Evolutionary conservation across 176 grass and related monocot species (phyloP).

Genomic region (Juncus effusus): DNA sequence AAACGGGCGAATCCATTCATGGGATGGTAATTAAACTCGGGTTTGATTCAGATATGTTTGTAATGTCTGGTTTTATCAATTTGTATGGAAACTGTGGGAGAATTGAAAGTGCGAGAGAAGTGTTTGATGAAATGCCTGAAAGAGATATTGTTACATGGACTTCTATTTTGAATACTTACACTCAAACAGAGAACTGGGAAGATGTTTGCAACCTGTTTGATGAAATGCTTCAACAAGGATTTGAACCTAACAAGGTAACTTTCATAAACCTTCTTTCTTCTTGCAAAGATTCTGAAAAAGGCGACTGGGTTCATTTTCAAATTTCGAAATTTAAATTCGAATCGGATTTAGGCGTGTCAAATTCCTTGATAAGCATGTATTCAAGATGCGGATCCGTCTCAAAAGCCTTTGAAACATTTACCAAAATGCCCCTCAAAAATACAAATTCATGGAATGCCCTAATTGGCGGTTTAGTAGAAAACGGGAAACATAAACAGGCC

Average conservation of each 20-base stretch:
- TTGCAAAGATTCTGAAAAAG: conserved; percentile 40
- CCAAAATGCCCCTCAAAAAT: conserved; percentile 40
- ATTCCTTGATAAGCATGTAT: conserved; percentile 62
- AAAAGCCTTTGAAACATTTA: conserved; percentile 48
- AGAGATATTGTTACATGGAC: conserved; percentile 88
- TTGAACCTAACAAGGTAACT: conserved; percentile 63
- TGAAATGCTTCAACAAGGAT: conserved; percentile 44
- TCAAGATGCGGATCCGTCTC: conserved; percentile 41
- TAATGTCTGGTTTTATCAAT: conserved; percentile 61
- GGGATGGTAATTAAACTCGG: conserved; percentile 49
- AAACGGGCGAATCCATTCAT: conserved; percentile 37
- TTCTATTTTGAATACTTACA: conserved; percentile 62
- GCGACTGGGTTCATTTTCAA: conserved; percentile 48
- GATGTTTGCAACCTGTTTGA: conserved; percentile 41
- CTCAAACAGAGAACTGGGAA: conserved; percentile 37
- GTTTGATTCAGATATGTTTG: conserved; percentile 46
- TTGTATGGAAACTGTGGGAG: conserved; percentile 32
- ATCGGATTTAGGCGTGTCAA: conserved; percentile 42
- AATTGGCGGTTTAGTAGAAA: conserved; percentile 60
- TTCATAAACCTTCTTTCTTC: conserved; percentile 57
- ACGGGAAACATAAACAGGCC: conserved; percentile 38
- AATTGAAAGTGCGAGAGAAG: conserved; percentile 32
- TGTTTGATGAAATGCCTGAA: conserved; percentile 65
- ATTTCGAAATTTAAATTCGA: conserved; percentile 45
- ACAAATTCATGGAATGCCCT: conserved; percentile 64